Conservation (phyloP, 495 filamentous ascomycete genomes). For the Barbatosphaeria neglecta region DNA sequence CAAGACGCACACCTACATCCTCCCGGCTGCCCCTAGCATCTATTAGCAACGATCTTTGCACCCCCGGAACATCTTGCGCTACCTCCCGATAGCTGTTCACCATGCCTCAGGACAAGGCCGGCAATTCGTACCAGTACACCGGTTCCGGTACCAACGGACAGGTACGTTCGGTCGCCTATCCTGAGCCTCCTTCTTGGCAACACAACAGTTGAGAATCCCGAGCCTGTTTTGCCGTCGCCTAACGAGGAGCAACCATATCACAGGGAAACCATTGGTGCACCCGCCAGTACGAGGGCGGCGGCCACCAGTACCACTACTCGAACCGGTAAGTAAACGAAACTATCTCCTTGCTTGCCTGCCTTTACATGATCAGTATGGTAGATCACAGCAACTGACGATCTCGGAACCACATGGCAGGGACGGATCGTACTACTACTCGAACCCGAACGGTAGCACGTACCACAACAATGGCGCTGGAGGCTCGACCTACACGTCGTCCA, state of each 20-base stretch:
- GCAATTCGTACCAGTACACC: background rate
- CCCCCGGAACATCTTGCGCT: no score
- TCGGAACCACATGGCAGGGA: constrained; percentile 16
- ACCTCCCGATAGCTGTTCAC: no score
- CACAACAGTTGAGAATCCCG: background rate
- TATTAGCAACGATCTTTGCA: background rate
- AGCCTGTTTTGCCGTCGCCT: no score
- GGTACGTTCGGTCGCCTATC: background rate
- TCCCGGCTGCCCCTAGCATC: background rate
- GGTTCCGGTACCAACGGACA: background rate
- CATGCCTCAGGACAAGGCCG: background rate
- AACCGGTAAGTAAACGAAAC: constrained; percentile 4
- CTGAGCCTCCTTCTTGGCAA: background rate
- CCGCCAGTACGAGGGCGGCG: constrained; percentile 16
- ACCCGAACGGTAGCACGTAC: constrained; percentile 39
- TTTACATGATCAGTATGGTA: background rate
- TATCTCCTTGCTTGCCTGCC: background rate
- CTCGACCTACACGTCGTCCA: constrained; percentile 30
- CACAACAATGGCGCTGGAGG: constrained; percentile 31
- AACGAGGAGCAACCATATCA: no score
- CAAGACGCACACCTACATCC: no score
- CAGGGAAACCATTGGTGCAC: constrained; percentile 47
- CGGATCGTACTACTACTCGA: constrained; percentile 51
- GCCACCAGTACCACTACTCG: constrained; percentile 5
- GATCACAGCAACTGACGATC: background rate